Base-by-base conservation (phyloP, 1,139 yeast species). In the Nakaseomyces delphensis region DNA sequence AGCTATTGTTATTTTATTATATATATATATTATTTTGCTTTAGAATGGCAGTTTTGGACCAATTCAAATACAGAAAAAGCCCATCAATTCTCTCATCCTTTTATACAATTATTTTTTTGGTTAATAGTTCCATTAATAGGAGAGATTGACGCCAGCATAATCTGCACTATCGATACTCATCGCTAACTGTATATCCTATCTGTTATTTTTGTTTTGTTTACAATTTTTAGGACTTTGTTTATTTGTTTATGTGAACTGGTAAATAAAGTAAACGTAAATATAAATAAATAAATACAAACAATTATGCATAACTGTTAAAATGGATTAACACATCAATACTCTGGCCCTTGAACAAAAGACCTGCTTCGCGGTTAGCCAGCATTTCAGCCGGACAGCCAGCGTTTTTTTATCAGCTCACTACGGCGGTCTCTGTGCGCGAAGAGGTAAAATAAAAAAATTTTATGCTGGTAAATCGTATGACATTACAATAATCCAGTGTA, bases 351-450 rank as follows among this genome's bases (percentile, higher is more conserved):
- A n/a, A 7, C 25, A 7, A 23, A 7, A 23, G 25, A 10, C 10
- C 25, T 7, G 25, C 18, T 9, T 6, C 31, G 35, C 35, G 35
- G 18, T 31, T 31, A 31, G n/a, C 35, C 35, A 31, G 35, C 35
- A 31, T 19, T 31, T 31, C 18, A 23, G 23, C 35, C 35, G 35
- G 18, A 31, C 32, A n/a, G n/a, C 32, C 32, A 29, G 32, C 32
- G n/a, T 25, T 25, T 25, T 31, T 31, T 31, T 19, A n/a, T n/a
- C n/a, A n/a, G n/a, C n/a, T n/a, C n/a, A n/a, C n/a, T n/a, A n/a
- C n/a, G n/a, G n/a, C n/a, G n/a, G n/a, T n/a, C n/a, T n/a, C n/a
- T n/a, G n/a, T n/a, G n/a, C n/a, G n/a, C n/a, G n/a, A n/a, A n/a
- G n/a, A n/a, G 30, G 30, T 5, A 27, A n/a, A 27, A n/a, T 9